These are phyloP conservation scores for Canariomyces notabilis DNA, from an alignment of 2,329 filamentous ascomycete species.

Conservation along the genomic window DNA sequence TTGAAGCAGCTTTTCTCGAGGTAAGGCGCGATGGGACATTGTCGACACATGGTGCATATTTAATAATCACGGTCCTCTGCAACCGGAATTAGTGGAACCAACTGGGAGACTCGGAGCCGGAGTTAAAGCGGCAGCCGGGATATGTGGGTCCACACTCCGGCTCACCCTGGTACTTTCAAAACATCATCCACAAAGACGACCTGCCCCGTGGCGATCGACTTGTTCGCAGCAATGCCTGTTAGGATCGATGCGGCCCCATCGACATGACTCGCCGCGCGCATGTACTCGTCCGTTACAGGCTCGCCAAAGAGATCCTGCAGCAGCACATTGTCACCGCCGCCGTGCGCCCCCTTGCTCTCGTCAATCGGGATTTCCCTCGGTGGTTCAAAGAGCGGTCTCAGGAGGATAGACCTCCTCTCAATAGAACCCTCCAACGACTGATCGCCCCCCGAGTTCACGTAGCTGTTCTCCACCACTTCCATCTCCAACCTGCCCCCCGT, in stretches of 20 bases:
- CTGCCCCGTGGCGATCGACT: constrained; percentile 52
- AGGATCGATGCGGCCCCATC: constrained; percentile 56
- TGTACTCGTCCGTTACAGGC: constrained; percentile 45
- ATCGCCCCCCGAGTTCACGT: constrained; percentile 56
- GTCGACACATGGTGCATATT: too few relatives aligned
- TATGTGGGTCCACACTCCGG: too few relatives aligned
- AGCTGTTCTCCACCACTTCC: constrained; percentile 58
- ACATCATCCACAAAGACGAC: constrained; percentile 53
- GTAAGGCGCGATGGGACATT: too few relatives aligned
- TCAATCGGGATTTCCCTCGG: constrained; percentile 50
- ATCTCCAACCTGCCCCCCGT: constrained; percentile 55
- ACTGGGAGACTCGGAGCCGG: too few relatives aligned
- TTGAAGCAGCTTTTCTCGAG: too few relatives aligned
- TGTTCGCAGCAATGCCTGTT: constrained; percentile 56
- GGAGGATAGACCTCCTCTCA: constrained; percentile 43
- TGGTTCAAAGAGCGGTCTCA: constrained; percentile 53
- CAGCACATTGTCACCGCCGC: constrained; percentile 54
- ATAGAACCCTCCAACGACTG: constrained; percentile 50
- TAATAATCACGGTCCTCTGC: too few relatives aligned
- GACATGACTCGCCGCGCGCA: constrained; percentile 52
- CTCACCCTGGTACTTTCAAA: constrained; percentile 29
- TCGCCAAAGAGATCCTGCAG: constrained; percentile 55
- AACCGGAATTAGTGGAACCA: too few relatives aligned
- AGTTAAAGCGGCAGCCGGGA: too few relatives aligned
- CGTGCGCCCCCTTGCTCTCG: constrained; percentile 51